phyloP scores from a whole-genome alignment of 2,329 filamentous ascomycete genomes.

The Colletotrichum tamarilloi region DNA sequence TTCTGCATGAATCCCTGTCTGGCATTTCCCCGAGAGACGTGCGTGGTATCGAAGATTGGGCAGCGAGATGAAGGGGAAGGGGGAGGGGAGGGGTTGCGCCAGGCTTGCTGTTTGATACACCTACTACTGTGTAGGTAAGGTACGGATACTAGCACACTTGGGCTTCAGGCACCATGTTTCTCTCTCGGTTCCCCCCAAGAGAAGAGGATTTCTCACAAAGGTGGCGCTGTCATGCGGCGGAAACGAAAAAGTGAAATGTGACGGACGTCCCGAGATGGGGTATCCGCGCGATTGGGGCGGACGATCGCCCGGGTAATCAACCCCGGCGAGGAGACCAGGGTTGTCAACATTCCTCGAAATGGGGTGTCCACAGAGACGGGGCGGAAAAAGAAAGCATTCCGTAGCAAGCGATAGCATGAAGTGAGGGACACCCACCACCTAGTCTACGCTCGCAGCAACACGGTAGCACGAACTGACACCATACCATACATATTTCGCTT shows the following conservation, averaged over 20 bases:
- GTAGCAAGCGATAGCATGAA: conserved; percentile 26
- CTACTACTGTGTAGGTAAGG: no score
- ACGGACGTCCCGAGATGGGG: conserved; percentile 16
- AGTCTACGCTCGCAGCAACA: no score
- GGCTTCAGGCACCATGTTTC: background rate
- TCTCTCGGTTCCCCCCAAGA: background rate
- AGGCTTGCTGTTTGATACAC: background rate
- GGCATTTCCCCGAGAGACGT: background rate
- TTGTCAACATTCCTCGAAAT: background rate
- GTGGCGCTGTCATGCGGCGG: conserved; percentile 26
- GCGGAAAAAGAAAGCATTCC: conserved; percentile 16
- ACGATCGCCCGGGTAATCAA: conserved; percentile 30
- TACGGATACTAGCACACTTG: background rate
- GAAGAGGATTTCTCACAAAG: background rate
- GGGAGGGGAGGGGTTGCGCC: background rate
- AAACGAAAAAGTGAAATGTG: conserved; percentile 15
- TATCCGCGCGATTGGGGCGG: conserved; percentile 28
- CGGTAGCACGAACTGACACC: background rate
- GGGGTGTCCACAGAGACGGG: conserved; percentile 18
- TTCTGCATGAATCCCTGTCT: background rate
- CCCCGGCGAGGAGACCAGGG: conserved; percentile 10
- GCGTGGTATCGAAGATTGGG: background rate
- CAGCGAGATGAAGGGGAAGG: conserved; percentile 15
- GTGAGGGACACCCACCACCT: conserved; percentile 8
- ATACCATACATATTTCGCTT: background rate